Percentiles rank a stretch among this genome's conserved stretches.
phyloP scores from a whole-genome alignment of 202 grass and related monocot genomes.

The Setaria italica region DNA sequence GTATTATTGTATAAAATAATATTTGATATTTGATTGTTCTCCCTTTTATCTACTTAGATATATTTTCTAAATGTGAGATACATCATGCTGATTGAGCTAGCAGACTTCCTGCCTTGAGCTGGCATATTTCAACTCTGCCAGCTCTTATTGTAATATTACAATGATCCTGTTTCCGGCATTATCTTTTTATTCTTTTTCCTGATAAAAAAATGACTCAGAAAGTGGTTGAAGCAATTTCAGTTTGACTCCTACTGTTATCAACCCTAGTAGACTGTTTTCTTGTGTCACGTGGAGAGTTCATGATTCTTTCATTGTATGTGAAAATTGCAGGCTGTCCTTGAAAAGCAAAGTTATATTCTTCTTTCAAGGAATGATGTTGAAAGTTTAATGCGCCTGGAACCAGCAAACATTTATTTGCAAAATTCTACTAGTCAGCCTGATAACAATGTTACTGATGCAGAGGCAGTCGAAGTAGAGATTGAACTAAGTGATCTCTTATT shows the following conservation, averaged over 20 bases:
- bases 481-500: slow-evolving; percentile 89
- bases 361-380: slow-evolving; percentile 94
- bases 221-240: background rate
- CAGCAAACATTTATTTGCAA: slow-evolving; percentile 72
- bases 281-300: background rate
- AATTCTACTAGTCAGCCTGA: slow-evolving; percentile 61
- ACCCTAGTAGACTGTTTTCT: background rate
- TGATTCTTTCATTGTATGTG: slow-evolving; percentile 38
- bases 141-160: background rate
- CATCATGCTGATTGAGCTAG: background rate
- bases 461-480: slow-evolving; percentile 82
- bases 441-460: slow-evolving; percentile 60
- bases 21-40: background rate
- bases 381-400: slow-evolving; percentile 88
- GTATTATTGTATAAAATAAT: background rate
- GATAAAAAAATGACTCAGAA: background rate
- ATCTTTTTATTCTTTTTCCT: background rate
- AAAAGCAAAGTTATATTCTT: slow-evolving; percentile 97
- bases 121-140: background rate
- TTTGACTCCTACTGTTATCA: background rate
- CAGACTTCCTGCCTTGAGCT: background rate
- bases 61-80: background rate
- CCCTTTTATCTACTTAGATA: background rate
- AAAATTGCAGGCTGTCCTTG: slow-evolving; percentile 83
- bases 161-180: background rate